A percentile compares a stretch with the other conserved stretches of the same genome.
phyloP scores from a whole-genome alignment of 139 green algal species.

The Chlorella sorokiniana region DNA sequence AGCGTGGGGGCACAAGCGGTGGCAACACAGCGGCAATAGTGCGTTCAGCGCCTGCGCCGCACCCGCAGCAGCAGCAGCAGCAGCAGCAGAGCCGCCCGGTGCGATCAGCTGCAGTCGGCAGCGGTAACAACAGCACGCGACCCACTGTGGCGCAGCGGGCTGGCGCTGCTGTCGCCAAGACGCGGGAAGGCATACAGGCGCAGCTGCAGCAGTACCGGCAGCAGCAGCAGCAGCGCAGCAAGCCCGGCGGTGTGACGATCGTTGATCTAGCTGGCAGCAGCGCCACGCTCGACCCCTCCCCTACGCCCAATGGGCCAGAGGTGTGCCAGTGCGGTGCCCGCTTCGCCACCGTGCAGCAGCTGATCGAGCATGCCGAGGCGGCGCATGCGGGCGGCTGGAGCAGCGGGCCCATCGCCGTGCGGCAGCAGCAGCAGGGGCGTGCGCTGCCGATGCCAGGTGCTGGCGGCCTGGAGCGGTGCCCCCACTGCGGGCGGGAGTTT shows the following conservation, averaged over 20 bases:
- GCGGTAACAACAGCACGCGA: not conserved
- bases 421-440: slow-evolving; percentile 3
- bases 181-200: not conserved
- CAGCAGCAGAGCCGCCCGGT: not conserved
- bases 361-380: slow-evolving; percentile 56
- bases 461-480: slow-evolving; percentile 39
- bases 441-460: not conserved
- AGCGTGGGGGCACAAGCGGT: not conserved
- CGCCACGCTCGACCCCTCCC: not conserved
- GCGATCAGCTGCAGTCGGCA: not conserved
- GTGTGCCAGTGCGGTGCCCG: slow-evolving; percentile 52
- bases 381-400: slow-evolving; percentile 40
- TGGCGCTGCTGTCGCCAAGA: not conserved
- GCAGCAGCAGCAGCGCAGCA: slow-evolving; percentile 4
- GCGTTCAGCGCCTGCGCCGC: not conserved
- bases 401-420: slow-evolving; percentile 18
- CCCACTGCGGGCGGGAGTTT: slow-evolving; percentile 46
- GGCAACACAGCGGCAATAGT: not conserved
- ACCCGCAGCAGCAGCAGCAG: not conserved
- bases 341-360: slow-evolving; percentile 49
- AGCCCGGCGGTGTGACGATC: not conserved
- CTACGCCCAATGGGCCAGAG: slow-evolving; percentile 21
- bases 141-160: not conserved
- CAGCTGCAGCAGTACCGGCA: slow-evolving; percentile 37
- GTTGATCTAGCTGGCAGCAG: not conserved